Base-by-base conservation (phyloP, 176 grass and related monocot genomes). In the Oropetium thomaeum region DNA sequence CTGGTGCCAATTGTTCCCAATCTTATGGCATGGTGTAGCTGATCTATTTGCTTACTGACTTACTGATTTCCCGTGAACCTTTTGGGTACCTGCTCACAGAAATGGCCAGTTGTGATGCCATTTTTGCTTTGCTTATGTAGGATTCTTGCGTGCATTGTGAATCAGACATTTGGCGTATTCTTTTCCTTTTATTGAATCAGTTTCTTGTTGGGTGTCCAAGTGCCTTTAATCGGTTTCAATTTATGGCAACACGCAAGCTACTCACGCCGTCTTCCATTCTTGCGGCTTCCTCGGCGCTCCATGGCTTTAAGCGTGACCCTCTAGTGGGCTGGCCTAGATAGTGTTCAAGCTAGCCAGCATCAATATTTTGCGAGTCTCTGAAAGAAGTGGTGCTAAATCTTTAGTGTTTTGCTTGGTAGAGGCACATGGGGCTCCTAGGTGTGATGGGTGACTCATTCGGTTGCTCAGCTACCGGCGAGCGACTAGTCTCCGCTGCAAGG, bases 361-460 rank as follows among this genome's bases (percentile, higher is more conserved):
- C 62, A 59, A 8, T 54, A 57, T 67, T 72, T 53, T 13, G n/a
- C 0, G 8, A 78, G 37, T 79, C 38, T 40, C n/a, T 84, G 14
- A 11, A 79, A 73, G 3, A 84, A 38, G 43, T 44, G 55, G 15
- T 25, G 47, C 62, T 83, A 38, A 38, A 79, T 64, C 33, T 30
- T 60, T 59, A 75, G 54, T 86, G 19, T 44, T 72, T 58, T 67
- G n/a, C 73, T 76, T 73, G 65, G 65, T 60, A 67, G 70, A 67
- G 33, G 47, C 17, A 19, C 43, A 99, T 99, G 91, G 96, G 96
- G 27, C 44, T 99, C 79, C 84, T 99, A 41, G 82, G 87, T 78
- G 82, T 90, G 22, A 87, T 99, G 85, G 87, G 96, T 0, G 85
- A 92, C 71, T 99, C 96, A 0, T 83, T 99, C 8, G 96, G 96